These are phyloP conservation scores for Fusarium succisae DNA, from an alignment of 2,329 filamentous ascomycete species.

Conservation along the genomic window DNA sequence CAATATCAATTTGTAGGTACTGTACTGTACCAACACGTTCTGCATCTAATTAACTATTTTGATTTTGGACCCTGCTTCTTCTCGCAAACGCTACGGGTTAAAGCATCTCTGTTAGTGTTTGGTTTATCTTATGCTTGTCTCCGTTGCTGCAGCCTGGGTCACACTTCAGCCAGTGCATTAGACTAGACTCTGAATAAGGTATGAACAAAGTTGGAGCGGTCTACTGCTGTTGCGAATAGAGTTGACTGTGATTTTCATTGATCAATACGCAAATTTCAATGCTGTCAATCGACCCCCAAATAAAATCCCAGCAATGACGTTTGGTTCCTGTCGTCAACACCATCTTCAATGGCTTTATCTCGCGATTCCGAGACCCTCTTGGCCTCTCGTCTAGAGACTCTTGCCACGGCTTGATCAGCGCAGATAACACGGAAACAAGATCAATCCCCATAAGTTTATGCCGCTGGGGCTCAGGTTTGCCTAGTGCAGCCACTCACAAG, in stretches of 20 bases:
- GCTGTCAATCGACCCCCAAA: neutral
- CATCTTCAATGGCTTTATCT: conserved; percentile 1
- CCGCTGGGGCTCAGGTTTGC: conserved; percentile 16
- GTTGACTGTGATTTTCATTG: conserved; percentile 11
- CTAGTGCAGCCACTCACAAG: conserved; percentile 23
- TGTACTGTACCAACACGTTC: neutral
- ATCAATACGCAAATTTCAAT: neutral
- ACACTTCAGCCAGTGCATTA: conserved; percentile 12
- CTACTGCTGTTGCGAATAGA: conserved; percentile 15
- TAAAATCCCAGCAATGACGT: neutral
- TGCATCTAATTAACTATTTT: neutral
- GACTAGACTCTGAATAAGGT: conserved; percentile 17
- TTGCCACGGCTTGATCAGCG: conserved; percentile 5
- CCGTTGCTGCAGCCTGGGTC: neutral
- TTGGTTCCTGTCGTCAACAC: neutral
- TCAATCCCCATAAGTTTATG: conserved; percentile 11
- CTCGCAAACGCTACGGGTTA: neutral
- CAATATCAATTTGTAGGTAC: neutral
- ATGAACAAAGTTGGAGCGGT: conserved; percentile 25
- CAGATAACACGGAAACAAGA: conserved; percentile 40
- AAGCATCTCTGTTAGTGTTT: neutral
- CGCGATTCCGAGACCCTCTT: neutral
- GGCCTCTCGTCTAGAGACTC: neutral
- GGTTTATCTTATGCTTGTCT: conserved; percentile 5
- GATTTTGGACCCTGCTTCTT: neutral